Percentiles rank a stretch among this genome's conserved stretches.
Conservation (phyloP, 306 rosid genomes). For the Carpinus viminea region DNA sequence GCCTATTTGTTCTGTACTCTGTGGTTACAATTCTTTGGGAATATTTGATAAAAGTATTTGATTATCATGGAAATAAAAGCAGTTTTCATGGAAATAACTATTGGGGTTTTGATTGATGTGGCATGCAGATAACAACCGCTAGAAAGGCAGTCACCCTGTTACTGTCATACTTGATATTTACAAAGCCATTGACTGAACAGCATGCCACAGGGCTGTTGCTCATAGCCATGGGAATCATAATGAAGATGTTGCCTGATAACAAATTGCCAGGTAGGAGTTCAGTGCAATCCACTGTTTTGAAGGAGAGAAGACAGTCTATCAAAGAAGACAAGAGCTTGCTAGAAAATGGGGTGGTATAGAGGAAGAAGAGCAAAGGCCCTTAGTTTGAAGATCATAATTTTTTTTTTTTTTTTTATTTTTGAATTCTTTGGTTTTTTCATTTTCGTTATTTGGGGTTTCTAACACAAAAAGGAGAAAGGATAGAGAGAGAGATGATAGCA, state of each 20-base stretch:
- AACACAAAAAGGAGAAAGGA: background rate
- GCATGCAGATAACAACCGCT: slow-evolving; percentile 58
- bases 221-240: slow-evolving; percentile 52
- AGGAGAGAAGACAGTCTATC: slow-evolving; percentile 16
- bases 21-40: background rate
- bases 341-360: slow-evolving; percentile 10
- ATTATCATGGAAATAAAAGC: background rate
- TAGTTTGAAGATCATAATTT: slow-evolving; percentile 30
- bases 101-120: background rate
- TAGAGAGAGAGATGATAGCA: background rate
- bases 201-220: slow-evolving; percentile 62
- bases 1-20: background rate
- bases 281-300: background rate
- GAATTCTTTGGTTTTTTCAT: background rate
- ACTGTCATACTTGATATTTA: slow-evolving; percentile 61
- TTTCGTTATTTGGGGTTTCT: background rate
- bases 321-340: slow-evolving; percentile 4
- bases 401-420: background rate
- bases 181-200: slow-evolving; percentile 68
- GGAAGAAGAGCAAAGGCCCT: slow-evolving; percentile 39
- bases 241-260: slow-evolving; percentile 55
- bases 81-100: background rate
- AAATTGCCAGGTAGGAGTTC: slow-evolving; percentile 16
- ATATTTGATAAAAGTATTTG: background rate
- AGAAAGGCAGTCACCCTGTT: slow-evolving; percentile 65